Evolutionary conservation across 768 basidiomycete species (phyloP).

Genomic region (Mycena pura): DNA sequence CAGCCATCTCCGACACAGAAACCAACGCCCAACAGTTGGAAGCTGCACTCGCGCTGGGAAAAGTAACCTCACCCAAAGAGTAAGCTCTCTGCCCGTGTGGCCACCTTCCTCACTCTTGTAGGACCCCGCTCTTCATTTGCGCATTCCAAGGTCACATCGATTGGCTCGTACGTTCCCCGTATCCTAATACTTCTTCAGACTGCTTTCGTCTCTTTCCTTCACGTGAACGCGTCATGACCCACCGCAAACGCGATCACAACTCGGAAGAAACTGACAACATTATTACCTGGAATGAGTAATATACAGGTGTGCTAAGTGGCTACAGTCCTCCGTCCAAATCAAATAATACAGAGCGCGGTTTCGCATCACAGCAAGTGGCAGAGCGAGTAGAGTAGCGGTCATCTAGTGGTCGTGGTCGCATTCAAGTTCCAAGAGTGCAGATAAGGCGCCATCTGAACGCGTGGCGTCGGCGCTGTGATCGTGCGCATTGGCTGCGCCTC

Average conservation of each 20-base stretch:
- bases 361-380: background rate
- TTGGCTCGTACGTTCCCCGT: background rate
- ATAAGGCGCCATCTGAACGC: slow-evolving; percentile 13
- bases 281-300: slow-evolving; percentile 75
- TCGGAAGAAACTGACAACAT: slow-evolving; percentile 59
- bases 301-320: slow-evolving; percentile 2
- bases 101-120: slow-evolving; percentile 33
- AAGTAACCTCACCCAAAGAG: slow-evolving; percentile 72
- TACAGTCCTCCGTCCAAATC: slow-evolving; percentile 10
- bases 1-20: no score
- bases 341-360: slow-evolving; percentile 19
- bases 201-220: slow-evolving; percentile 79
- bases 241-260: slow-evolving; percentile 76
- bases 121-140: slow-evolving; percentile 86
- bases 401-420: background rate
- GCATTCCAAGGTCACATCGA: slow-evolving; percentile 54
- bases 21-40: slow-evolving; percentile 63
- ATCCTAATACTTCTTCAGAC: slow-evolving; percentile 41
- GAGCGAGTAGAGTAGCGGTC: background rate
- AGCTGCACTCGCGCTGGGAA: slow-evolving; percentile 52
- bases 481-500: background rate
- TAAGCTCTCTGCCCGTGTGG: slow-evolving; percentile 41
- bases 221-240: slow-evolving; percentile 69
- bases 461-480: slow-evolving; percentile 26
- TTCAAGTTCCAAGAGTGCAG: slow-evolving; percentile 14